A percentile compares a stretch with the other conserved stretches of the same genome.
phyloP scores from a whole-genome alignment of 352 stramenopile genomes.

The Phytophthora parvispora region DNA sequence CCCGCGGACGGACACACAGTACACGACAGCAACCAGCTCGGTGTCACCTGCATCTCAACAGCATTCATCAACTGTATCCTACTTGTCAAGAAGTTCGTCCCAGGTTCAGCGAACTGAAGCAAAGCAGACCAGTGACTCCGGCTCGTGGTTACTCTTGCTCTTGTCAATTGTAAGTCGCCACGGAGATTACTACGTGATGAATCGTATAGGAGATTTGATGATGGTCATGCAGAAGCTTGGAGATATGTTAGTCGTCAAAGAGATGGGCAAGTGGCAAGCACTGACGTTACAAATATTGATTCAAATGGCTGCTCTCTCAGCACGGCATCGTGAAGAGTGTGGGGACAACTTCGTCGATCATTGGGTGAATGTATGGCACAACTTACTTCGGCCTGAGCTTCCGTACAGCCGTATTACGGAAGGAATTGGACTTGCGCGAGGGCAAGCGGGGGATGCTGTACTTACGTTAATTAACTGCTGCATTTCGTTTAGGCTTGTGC shows the following conservation, averaged over 20 bases:
- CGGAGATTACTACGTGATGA: conserved; percentile 61
- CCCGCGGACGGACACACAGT: conserved; percentile 33
- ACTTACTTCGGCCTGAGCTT: conserved; percentile 62
- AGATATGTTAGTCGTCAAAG: conserved; percentile 55
- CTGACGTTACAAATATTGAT: conserved; percentile 59
- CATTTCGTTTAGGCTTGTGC: conserved; percentile 55
- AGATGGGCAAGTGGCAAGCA: conserved; percentile 59
- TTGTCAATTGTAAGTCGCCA: conserved; percentile 57
- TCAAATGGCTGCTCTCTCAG: conserved; percentile 56
- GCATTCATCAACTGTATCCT: conserved; percentile 32
- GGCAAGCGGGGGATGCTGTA: conserved; percentile 59
- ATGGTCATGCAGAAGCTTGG: conserved; percentile 56
- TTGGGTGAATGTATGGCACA: conserved; percentile 58
- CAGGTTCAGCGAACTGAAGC: conserved; percentile 21
- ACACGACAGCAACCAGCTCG: conserved; percentile 19
- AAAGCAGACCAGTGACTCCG: conserved; percentile 46
- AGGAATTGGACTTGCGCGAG: conserved; percentile 48
- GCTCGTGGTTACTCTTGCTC: conserved; percentile 58
- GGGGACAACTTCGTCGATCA: conserved; percentile 48
- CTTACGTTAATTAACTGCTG: conserved; percentile 60
- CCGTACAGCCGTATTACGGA: conserved; percentile 61
- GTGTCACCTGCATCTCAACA: conserved; percentile 30
- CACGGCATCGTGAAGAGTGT: conserved; percentile 39
- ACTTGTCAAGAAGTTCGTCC: conserved; percentile 32
- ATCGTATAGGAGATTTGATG: conserved; percentile 73